A percentile compares a stretch with the other conserved stretches of the same genome.
These are phyloP conservation scores for Takakia lepidozioides DNA, from an alignment of 225 moss, liverwort and hornwort species.

Conservation along the genomic window DNA sequence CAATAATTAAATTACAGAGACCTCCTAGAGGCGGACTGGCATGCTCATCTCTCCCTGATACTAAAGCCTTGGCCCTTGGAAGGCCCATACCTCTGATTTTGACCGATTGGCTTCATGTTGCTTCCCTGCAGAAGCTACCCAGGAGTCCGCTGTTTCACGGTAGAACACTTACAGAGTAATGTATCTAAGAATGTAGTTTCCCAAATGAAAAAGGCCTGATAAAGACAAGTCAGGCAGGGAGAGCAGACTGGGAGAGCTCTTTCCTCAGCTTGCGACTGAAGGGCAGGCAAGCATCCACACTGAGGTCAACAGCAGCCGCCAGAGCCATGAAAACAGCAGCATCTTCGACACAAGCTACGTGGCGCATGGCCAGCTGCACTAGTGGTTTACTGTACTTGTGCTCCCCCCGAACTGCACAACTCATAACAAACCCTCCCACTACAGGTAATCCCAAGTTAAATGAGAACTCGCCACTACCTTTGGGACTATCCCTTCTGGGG, in stretches of 20 bases:
- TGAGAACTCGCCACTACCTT: conserved; percentile 70
- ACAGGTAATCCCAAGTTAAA: conserved; percentile 54
- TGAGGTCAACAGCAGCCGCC: conserved; percentile 78
- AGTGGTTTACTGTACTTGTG: conserved; percentile 49
- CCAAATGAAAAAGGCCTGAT: no score
- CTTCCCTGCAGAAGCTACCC: no score
- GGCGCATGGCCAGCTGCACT: conserved; percentile 76
- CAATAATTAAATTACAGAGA: no score
- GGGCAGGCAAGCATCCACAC: conserved; percentile 84
- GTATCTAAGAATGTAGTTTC: no score
- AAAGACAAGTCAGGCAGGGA: conserved; percentile 19
- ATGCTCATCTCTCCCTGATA: no score
- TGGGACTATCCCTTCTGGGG: conserved; percentile 42
- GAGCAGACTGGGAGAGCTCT: conserved; percentile 46
- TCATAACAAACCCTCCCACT: conserved; percentile 79
- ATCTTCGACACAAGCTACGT: conserved; percentile 74
- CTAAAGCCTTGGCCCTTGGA: no score
- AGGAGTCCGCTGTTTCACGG: no score
- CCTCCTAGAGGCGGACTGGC: no score
- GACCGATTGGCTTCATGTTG: no score
- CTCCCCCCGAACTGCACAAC: conserved; percentile 65
- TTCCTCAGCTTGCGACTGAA: conserved; percentile 59
- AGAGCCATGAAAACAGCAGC: conserved; percentile 80
- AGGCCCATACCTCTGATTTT: no score
- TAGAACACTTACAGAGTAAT: no score